These are phyloP conservation scores for Aspergillus pseudonomiae DNA, from an alignment of 2,329 filamentous ascomycete genomes.

Conservation along the genomic window DNA sequence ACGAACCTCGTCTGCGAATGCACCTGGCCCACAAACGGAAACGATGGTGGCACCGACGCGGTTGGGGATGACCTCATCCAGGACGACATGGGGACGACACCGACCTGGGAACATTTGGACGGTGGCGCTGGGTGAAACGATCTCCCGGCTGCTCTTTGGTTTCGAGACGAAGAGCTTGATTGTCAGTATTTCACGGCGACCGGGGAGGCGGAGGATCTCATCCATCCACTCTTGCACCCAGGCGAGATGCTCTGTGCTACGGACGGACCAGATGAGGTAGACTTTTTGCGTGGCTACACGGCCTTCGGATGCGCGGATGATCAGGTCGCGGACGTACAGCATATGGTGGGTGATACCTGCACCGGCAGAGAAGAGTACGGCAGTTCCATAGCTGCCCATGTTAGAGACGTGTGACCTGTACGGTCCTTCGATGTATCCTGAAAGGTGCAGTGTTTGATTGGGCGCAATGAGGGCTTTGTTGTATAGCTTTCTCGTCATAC, in stretches of 20 bases:
- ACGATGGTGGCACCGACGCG: constrained; percentile 63
- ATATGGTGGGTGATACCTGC: constrained; percentile 70
- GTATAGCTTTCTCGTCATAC: constrained; percentile 65
- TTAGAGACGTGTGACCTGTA: constrained; percentile 62
- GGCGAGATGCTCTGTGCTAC: constrained; percentile 61
- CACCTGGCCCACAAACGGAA: constrained; percentile 65
- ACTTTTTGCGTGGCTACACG: constrained; percentile 62
- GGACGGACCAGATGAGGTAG: constrained; percentile 65
- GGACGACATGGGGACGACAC: constrained; percentile 57
- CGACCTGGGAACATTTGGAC: constrained; percentile 66
- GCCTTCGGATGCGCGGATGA: constrained; percentile 54
- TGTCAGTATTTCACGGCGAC: constrained; percentile 60
- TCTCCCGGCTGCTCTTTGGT: constrained; percentile 57
- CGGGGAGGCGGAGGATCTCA: constrained; percentile 62
- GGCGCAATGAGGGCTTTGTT: constrained; percentile 56
- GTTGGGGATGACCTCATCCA: constrained; percentile 60
- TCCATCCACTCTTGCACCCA: constrained; percentile 71
- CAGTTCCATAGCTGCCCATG: constrained; percentile 64
- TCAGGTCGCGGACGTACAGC: constrained; percentile 61
- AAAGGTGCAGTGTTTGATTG: constrained; percentile 54
- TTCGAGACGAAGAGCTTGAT: constrained; percentile 67
- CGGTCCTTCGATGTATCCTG: constrained; percentile 64
- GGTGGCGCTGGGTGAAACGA: constrained; percentile 58
- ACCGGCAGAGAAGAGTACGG: constrained; percentile 67
- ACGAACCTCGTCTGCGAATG: constrained; percentile 64